Evolutionary conservation across 768 basidiomycete genomes (phyloP).

Genomic region (Clitopilus passeckerianus): DNA sequence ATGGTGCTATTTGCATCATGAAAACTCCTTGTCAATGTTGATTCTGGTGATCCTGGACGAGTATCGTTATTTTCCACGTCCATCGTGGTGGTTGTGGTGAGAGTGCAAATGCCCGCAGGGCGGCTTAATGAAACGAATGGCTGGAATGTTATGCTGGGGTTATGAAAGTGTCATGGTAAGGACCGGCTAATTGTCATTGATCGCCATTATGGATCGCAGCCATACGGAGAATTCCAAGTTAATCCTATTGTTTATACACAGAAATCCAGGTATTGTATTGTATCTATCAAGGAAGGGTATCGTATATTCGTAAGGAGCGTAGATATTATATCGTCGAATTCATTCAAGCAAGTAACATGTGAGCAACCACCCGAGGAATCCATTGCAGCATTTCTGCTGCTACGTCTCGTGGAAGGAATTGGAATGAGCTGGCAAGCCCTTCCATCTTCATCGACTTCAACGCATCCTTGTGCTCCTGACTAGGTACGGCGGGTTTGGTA

Average conservation of each 20-base stretch:
- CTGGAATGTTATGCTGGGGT: not conserved
- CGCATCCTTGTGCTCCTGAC: slow-evolving; percentile 49
- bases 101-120: not conserved
- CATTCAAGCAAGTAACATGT: slow-evolving; percentile 19
- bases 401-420: slow-evolving; percentile 58
- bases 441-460: slow-evolving; percentile 72
- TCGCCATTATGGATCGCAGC: not conserved
- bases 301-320: not conserved
- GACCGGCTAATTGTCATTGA: not conserved
- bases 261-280: not conserved
- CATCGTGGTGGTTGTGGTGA: not conserved
- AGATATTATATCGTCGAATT: not conserved
- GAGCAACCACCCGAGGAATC: slow-evolving; percentile 50
- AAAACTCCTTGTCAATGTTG: slow-evolving; percentile 45
- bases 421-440: slow-evolving; percentile 68
- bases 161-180: not conserved
- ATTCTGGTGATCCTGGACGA: slow-evolving; percentile 43
- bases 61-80: slow-evolving; percentile 11
- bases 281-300: not conserved
- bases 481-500: slow-evolving; percentile 44
- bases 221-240: not conserved
- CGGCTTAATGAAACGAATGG: not conserved
- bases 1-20: slow-evolving; percentile 57
- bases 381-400: slow-evolving; percentile 68
- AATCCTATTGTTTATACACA: not conserved